Evolutionary conservation across 2,329 filamentous ascomycete genomes (phyloP), one percentile per base, ranked within the genome.

Genomic region (Claviceps pusilla): DNA sequence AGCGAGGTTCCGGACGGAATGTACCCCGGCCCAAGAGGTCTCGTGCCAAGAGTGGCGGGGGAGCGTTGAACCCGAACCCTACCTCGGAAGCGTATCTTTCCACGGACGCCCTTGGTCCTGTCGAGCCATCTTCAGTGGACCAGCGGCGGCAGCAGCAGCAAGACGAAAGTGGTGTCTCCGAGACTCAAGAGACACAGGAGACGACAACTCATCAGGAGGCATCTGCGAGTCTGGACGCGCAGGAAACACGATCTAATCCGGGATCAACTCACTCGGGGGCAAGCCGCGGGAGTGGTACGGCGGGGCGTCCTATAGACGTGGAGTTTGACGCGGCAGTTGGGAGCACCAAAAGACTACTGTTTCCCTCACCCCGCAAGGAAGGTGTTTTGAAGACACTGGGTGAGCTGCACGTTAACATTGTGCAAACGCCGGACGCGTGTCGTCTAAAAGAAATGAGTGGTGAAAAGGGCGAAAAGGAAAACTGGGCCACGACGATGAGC

Each of bases 331-430:
- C 71, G n/a, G 67, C 70, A 12, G 66, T 75, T 19, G 79, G 78
- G 39, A 69, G 65, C 52, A 89, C 85, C 0, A 77, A 85, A 57
- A 76, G 88, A 55, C 68, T 90, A 2, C 73, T 93, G 1, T 93
- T 93, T 62, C 85, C 87, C 1, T 89, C 86, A 0, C 87, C 87
- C 2, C 76, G 82, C 47, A 85, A 84, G 59, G 78, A 81, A 35
- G 79, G 77, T 41, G 73, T 79, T 48, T 70, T 76, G 1, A 87
- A 82, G 63, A 76, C 79, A 28, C 72, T 87, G 2, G 76, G 77
- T 50, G 79, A 83, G 60, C 65, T 80, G 45, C 68, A 73, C 14
- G 69, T 76, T 16, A 83, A 83, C 59, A 64, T 75, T 52, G 70
- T 77, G 46, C 72, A 75, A 56, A 70, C 72, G 4, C 62, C 68